phyloP scores from a whole-genome alignment of 2,329 filamentous ascomycete genomes.

The Pyricularia grisea region DNA sequence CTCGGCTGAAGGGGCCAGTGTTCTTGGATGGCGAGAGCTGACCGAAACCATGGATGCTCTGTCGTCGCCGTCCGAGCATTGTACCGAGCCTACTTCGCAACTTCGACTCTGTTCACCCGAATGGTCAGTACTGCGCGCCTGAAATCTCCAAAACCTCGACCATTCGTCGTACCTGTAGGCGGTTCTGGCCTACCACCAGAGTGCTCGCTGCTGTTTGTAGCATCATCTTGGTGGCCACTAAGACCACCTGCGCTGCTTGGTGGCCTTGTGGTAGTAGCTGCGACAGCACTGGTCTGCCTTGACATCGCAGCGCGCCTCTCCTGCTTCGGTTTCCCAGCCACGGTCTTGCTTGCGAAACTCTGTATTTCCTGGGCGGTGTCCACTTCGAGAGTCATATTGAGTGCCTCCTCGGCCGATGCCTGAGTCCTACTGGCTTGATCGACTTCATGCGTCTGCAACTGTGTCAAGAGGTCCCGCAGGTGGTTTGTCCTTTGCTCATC shows the following conservation, averaged over 20 bases:
- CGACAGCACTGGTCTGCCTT: slow-evolving; percentile 29
- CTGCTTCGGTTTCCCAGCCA: slow-evolving; percentile 31
- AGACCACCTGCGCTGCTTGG: slow-evolving; percentile 11
- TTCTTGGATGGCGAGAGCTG: slow-evolving; percentile 44
- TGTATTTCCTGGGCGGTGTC: slow-evolving; percentile 82
- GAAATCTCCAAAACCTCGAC: slow-evolving; percentile 1
- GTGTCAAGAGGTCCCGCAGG: slow-evolving; percentile 81
- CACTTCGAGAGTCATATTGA: slow-evolving; percentile 77
- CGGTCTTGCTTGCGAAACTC: slow-evolving; percentile 46
- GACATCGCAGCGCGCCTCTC: slow-evolving; percentile 30
- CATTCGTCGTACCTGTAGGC: background rate
- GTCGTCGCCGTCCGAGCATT: slow-evolving; percentile 55
- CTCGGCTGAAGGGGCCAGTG: slow-evolving; percentile 46
- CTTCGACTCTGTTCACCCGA: slow-evolving; percentile 36
- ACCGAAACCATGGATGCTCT: slow-evolving; percentile 56
- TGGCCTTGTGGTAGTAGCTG: slow-evolving; percentile 19
- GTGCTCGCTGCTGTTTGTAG: slow-evolving; percentile 31
- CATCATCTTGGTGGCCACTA: slow-evolving; percentile 22
- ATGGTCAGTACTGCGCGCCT: slow-evolving; percentile 13
- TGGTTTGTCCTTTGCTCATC: slow-evolving; percentile 88
- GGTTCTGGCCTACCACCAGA: slow-evolving; percentile 17
- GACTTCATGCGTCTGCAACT: slow-evolving; percentile 85
- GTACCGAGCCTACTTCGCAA: slow-evolving; percentile 58
- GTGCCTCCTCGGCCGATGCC: slow-evolving; percentile 64
- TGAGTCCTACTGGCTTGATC: slow-evolving; percentile 75